Conservation (phyloP, 805 yeast species). For the Hanseniaspora taiwanica region DNA sequence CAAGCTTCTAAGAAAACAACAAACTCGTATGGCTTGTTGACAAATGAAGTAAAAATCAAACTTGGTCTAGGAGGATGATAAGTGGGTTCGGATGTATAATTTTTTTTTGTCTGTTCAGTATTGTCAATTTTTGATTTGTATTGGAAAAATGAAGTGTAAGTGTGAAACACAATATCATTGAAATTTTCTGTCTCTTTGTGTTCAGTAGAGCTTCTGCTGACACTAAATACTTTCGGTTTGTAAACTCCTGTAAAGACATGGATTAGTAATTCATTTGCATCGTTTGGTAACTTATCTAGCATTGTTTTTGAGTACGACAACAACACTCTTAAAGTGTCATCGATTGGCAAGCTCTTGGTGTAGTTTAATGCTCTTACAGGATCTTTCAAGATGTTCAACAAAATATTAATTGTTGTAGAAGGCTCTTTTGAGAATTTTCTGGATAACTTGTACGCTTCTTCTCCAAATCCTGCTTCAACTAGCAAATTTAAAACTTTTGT, state of each 20-base stretch:
- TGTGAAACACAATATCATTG: slow-evolving; percentile 30
- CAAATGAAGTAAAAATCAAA: slow-evolving; percentile 73
- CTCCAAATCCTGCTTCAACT: slow-evolving; percentile 46
- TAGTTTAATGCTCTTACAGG: slow-evolving; percentile 48
- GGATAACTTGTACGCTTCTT: slow-evolving; percentile 58
- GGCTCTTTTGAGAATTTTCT: slow-evolving; percentile 55
- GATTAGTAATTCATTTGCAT: slow-evolving; percentile 69
- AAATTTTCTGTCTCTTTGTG: slow-evolving; percentile 2
- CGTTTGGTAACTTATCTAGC: slow-evolving; percentile 58
- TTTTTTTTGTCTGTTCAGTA: background rate
- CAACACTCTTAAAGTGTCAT: slow-evolving; percentile 63
- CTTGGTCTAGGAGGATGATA: slow-evolving; percentile 89
- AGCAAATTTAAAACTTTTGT: slow-evolving; percentile 55
- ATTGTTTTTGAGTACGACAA: slow-evolving; percentile 52
- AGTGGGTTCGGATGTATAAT: slow-evolving; percentile 34
- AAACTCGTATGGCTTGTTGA: slow-evolving; percentile 77
- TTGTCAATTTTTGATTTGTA: slow-evolving; percentile 25
- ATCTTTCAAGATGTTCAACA: slow-evolving; percentile 50
- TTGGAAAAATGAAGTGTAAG: slow-evolving; percentile 44
- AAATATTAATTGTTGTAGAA: slow-evolving; percentile 61
- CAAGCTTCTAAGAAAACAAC: slow-evolving; percentile 84
- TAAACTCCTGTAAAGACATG: slow-evolving; percentile 83
- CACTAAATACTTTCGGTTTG: slow-evolving; percentile 27
- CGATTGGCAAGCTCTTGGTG: slow-evolving; percentile 54
- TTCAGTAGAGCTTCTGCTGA: slow-evolving; percentile 2